These are phyloP conservation scores for Claviceps sorghi DNA, from an alignment of 2,329 filamentous ascomycete species.

Conservation along the genomic window DNA sequence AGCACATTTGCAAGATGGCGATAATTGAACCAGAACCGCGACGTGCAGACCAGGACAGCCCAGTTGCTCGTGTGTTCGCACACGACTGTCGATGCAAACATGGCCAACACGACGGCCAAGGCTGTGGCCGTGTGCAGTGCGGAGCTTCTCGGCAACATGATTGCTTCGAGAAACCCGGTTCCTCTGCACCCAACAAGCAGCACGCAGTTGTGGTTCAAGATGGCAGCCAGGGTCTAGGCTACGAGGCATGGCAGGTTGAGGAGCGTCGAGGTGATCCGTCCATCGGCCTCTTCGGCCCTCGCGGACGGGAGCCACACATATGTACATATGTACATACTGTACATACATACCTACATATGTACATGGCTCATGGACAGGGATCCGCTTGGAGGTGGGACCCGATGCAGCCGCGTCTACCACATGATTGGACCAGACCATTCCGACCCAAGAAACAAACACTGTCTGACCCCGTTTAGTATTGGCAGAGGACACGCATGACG, in stretches of 20 bases:
- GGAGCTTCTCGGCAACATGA: conserved; percentile 33
- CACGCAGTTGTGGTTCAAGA: not conserved
- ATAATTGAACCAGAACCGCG: conserved; percentile 99
- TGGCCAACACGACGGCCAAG: conserved; percentile 28
- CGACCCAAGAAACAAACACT: not conserved
- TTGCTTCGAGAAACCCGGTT: not conserved
- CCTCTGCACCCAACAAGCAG: not conserved
- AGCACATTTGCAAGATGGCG: conserved; percentile 95
- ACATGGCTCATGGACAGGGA: no score
- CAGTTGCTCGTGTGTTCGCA: conserved; percentile 94
- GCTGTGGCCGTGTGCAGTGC: conserved; percentile 31
- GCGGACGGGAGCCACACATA: no score
- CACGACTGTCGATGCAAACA: conserved; percentile 32
- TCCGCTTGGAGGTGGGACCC: conserved; percentile 1
- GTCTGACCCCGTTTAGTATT: no score
- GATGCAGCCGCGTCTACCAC: not conserved
- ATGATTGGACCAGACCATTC: not conserved
- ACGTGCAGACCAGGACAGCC: conserved; percentile 97
- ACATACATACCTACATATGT: no score
- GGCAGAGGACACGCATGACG: no score
- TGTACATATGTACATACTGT: no score
- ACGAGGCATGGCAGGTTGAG: no score
- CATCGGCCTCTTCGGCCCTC: not conserved
- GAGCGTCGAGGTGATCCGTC: not conserved
- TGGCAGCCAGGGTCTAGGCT: not conserved